Percentiles rank a stretch among this genome's conserved stretches.
Conservation (phyloP, 2,329 filamentous ascomycete species). For the Aureobasidium pullulans region DNA sequence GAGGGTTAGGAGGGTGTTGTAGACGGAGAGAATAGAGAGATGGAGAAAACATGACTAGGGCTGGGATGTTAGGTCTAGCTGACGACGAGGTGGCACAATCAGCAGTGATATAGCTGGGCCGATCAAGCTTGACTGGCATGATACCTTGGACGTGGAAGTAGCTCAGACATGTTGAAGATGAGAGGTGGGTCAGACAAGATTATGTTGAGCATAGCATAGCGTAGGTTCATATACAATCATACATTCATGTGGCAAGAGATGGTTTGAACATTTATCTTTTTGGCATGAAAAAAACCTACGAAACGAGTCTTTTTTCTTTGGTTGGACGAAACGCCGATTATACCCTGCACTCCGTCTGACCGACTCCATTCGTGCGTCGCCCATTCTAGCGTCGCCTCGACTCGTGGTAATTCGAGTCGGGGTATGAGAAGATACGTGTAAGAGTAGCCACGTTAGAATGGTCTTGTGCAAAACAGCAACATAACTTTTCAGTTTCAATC, state of each 20-base stretch:
- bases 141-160: too few relatives aligned
- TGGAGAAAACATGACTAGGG: background rate
- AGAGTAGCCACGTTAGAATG: background rate
- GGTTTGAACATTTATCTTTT: constrained; percentile 13
- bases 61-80: background rate
- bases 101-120: too few relatives aligned
- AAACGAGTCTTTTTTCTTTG: constrained; percentile 10
- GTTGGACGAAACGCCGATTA: constrained; percentile 13
- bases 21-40: background rate
- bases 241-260: background rate
- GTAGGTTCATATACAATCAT: background rate
- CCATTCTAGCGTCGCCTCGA: constrained; percentile 3
- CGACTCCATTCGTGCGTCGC: constrained; percentile 4
- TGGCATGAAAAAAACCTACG: constrained; percentile 14
- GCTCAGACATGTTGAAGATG: too few relatives aligned
- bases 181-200: too few relatives aligned
- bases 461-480: constrained; percentile 3
- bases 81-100: too few relatives aligned
- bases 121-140: too few relatives aligned
- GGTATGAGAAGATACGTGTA: background rate
- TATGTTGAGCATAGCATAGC: too few relatives aligned
- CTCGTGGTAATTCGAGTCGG: background rate
- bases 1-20: constrained; percentile 15
- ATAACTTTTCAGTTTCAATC: constrained; percentile 9
- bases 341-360: constrained; percentile 11